Evolutionary conservation across 495 filamentous ascomycete species (phyloP), one percentile per base, ranked within the genome.

Genomic region (Daldinia grandis): DNA sequence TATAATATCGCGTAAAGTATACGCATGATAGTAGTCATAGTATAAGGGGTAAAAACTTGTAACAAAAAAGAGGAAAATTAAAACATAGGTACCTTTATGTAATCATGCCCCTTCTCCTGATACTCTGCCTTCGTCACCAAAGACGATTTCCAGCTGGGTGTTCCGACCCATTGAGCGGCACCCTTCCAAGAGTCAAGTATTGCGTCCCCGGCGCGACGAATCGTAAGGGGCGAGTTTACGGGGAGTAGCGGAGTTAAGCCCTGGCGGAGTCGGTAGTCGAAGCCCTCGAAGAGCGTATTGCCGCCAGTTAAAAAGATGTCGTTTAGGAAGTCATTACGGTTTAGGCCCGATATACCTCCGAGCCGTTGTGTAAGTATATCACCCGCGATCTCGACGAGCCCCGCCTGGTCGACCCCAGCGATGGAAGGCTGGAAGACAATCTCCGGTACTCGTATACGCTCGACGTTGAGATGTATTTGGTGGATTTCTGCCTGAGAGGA

Each of bases 271-370:
- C 95, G 83, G 59, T 97, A 92, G 60, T 97, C 93, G 70, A 98
- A 99, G 56, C 90, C 90, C 56, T 87, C 77, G 76, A 97, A 98
- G 49, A 95, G 78, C 1, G 91, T 92, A 74, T 95, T 94, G n/a
- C 95, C 95, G 33, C 95, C 95, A 0, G 95, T 98, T 7, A 98
- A 76, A 81, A 99, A 99, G 17, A 99, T 86, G 74, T 98, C 95
- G 63, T 86, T 89, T 14, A 97, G 81, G 5, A 97, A 85, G 8
- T 85, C 86, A 30, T 88, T 82, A 40, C 87, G 84, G 56, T 89
- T 85, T 2, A 83, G 77, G 0, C 85, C 80, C 17, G 83, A 78
- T 50, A 83, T 69, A 24, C 78, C 77, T 2, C 87, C 81, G 28
- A 98, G 84, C 1, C 95, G 89, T 72, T 95, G 91, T 7, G 86